A percentile compares a stretch with the other conserved stretches of the same genome.
Conservation (phyloP, 371 early-diverging fungal species). For the Rhizomucor miehei region DNA sequence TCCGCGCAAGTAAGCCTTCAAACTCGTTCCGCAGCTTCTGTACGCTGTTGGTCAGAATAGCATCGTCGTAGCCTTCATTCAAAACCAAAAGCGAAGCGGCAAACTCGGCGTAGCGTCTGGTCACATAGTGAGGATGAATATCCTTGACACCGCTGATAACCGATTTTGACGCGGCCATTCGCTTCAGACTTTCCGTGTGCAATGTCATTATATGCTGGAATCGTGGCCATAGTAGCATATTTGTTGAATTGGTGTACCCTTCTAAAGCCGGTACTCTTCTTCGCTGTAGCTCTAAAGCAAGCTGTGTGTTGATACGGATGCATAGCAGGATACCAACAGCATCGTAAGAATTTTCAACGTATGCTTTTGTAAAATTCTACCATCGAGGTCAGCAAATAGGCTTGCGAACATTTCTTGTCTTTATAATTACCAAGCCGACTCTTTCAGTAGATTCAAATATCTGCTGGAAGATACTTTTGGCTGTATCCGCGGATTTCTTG, state of each 20-base stretch:
- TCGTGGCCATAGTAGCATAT: constrained; percentile 91
- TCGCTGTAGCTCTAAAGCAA: constrained; percentile 78
- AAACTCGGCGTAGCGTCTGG: constrained; percentile 87
- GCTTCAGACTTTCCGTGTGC: constrained; percentile 83
- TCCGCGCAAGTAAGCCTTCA: constrained; percentile 63
- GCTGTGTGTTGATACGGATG: constrained; percentile 80
- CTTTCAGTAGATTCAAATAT: constrained; percentile 85
- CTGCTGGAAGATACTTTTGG: constrained; percentile 58
- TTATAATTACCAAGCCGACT: constrained; percentile 58
- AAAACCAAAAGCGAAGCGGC: constrained; percentile 81
- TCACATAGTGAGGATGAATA: constrained; percentile 82
- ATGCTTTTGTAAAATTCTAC: constrained; percentile 62
- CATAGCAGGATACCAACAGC: constrained; percentile 88
- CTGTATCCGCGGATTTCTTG: constrained; percentile 40
- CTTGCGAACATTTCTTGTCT: background rate
- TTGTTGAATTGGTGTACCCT: constrained; percentile 79
- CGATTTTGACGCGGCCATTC: constrained; percentile 59
- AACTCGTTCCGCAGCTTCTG: constrained; percentile 77
- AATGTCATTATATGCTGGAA: constrained; percentile 85
- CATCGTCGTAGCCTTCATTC: constrained; percentile 84
- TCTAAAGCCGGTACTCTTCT: constrained; percentile 79
- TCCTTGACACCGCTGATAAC: constrained; percentile 60
- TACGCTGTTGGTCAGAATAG: constrained; percentile 71
- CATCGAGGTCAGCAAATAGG: background rate
- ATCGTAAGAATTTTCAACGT: constrained; percentile 78